Evolutionary conservation across 805 yeast species (phyloP).

Genomic region (Saccharomycopsis microspora): DNA sequence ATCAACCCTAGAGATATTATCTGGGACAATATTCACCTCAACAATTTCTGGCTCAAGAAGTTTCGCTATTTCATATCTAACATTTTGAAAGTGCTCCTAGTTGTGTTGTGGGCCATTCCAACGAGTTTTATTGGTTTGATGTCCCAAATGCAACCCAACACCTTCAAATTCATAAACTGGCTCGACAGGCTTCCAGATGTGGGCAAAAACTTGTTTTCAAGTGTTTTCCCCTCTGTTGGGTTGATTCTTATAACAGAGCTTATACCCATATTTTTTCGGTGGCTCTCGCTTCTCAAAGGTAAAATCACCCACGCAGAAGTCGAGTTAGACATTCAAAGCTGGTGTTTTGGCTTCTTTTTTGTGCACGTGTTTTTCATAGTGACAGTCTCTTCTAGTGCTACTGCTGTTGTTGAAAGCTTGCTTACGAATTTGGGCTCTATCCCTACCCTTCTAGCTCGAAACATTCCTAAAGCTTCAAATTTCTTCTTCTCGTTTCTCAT

Average conservation of each 20-base stretch:
- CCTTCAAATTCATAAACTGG: slow-evolving; percentile 52
- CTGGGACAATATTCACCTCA: slow-evolving; percentile 50
- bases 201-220: slow-evolving; percentile 41
- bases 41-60: slow-evolving; percentile 26
- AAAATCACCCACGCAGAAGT: slow-evolving; percentile 48
- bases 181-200: slow-evolving; percentile 42
- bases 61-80: slow-evolving; percentile 34
- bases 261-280: slow-evolving; percentile 47
- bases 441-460: slow-evolving; percentile 60
- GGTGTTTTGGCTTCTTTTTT: slow-evolving; percentile 71
- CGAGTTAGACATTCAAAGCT: slow-evolving; percentile 61
- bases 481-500: slow-evolving; percentile 74
- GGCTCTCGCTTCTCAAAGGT: slow-evolving; percentile 44
- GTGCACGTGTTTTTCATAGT: slow-evolving; percentile 79
- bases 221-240: slow-evolving; percentile 56
- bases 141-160: slow-evolving; percentile 59
- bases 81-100: slow-evolving; percentile 34
- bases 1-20: slow-evolving; percentile 57
- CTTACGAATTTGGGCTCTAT: slow-evolving; percentile 62
- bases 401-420: slow-evolving; percentile 48
- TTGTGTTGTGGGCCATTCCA: slow-evolving; percentile 64
- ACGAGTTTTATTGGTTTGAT: slow-evolving; percentile 71
- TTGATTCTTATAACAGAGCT: slow-evolving; percentile 51
- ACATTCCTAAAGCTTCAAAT: slow-evolving; percentile 77
- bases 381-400: slow-evolving; percentile 70